Evolutionary conservation across 2,329 filamentous ascomycete species (phyloP).

Genomic region (Alternaria burnsii): DNA sequence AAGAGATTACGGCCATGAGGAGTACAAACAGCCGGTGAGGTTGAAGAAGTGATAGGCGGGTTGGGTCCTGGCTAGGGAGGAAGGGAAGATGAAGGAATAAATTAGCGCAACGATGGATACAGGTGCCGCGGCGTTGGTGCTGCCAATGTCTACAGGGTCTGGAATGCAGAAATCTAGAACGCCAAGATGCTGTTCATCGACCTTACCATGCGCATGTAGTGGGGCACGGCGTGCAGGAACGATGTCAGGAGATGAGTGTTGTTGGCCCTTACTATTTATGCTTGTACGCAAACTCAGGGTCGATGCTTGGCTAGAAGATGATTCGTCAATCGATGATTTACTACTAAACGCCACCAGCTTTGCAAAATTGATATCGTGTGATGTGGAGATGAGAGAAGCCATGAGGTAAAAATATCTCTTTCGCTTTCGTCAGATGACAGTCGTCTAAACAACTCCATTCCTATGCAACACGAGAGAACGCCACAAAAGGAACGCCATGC

Average conservation of each 20-base stretch:
- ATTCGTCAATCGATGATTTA: slow-evolving; percentile 1
- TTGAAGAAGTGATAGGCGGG: neutral
- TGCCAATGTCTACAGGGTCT: neutral
- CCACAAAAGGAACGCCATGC: slow-evolving; percentile 3
- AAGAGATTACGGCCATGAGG: neutral
- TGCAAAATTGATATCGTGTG: neutral
- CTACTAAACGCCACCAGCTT: neutral
- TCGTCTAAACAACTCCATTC: slow-evolving; percentile 10
- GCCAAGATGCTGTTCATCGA: neutral
- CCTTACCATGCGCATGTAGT: neutral
- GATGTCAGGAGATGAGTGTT: neutral
- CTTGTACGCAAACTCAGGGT: neutral
- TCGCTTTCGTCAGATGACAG: neutral
- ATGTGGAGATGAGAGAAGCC: neutral
- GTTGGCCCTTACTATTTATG: neutral
- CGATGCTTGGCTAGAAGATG: neutral
- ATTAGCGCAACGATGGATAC: neutral
- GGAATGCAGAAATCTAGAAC: neutral
- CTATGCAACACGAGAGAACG: slow-evolving; percentile 19
- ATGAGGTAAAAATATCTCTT: neutral
- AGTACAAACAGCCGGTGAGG: neutral
- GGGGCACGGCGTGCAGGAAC: neutral
- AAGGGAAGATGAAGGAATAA: neutral
- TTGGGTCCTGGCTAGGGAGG: too few species aligned
- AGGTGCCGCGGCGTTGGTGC: neutral